A percentile compares a stretch with the other conserved stretches of the same genome.
Evolutionary conservation across 257 asterid species (phyloP).

Genomic region (Paulownia fortunei): DNA sequence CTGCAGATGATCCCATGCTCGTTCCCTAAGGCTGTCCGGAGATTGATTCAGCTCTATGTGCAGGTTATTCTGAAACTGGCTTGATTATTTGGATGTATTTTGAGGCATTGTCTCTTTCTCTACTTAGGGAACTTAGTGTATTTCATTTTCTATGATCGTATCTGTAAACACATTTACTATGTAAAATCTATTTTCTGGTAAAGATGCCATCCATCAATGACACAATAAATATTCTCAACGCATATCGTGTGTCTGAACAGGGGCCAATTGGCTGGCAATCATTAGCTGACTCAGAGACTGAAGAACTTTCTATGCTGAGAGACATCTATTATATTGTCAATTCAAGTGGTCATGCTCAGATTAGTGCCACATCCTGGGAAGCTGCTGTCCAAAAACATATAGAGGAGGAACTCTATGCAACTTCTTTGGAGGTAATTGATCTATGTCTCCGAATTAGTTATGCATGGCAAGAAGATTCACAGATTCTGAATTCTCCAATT

Average conservation of each 20-base stretch:
- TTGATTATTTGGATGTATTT: slow-evolving; percentile 24
- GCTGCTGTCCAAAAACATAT: slow-evolving; percentile 88
- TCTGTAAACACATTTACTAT: slow-evolving; percentile 12
- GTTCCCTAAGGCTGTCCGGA: slow-evolving; percentile 92
- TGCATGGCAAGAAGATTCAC: slow-evolving; percentile 28
- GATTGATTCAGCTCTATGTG: slow-evolving; percentile 92
- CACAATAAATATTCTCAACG: slow-evolving; percentile 11
- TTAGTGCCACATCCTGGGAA: slow-evolving; percentile 94
- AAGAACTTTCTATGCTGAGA: slow-evolving; percentile 66
- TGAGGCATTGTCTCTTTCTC: slow-evolving; percentile 25
- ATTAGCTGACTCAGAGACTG: slow-evolving; percentile 65
- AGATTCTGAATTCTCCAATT: slow-evolving; percentile 19
- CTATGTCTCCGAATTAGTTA: slow-evolving; percentile 20
- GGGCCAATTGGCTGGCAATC: slow-evolving; percentile 97
- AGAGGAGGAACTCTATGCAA: slow-evolving; percentile 86
- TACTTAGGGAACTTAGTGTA: slow-evolving; percentile 18
- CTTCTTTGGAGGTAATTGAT: slow-evolving; percentile 76
- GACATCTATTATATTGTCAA: slow-evolving; percentile 67
- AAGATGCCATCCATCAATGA: slow-evolving; percentile 9
- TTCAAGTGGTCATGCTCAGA: slow-evolving; percentile 72
- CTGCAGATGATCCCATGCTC: slow-evolving; percentile 97
- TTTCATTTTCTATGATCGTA: background rate
- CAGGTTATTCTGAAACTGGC: slow-evolving; percentile 58
- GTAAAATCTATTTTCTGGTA: slow-evolving; percentile 12
- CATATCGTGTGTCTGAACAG: slow-evolving; percentile 50